These are phyloP conservation scores for Gypsophila paniculata DNA, from an alignment of 179 eudicot species.

Conservation along the genomic window DNA sequence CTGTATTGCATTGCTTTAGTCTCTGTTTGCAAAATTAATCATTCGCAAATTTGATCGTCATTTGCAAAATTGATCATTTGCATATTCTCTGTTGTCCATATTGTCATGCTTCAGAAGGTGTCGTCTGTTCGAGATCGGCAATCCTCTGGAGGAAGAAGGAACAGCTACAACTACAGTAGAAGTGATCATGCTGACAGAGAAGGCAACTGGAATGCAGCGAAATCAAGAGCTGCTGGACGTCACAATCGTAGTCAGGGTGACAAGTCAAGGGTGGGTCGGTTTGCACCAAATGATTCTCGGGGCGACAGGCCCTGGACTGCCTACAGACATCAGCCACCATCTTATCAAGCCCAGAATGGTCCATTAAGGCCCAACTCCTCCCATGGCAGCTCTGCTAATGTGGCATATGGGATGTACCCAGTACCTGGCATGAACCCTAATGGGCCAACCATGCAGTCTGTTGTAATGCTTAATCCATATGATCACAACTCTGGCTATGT, in stretches of 20 bases:
- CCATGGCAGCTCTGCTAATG: conserved; percentile 12
- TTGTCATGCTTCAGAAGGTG: conserved; percentile 48
- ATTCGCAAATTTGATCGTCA: neutral
- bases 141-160: conserved; percentile 62
- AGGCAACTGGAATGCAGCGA: conserved; percentile 62
- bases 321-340: conserved; percentile 38
- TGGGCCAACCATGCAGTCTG: conserved; percentile 49
- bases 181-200: conserved; percentile 70
- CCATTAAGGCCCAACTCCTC: conserved; percentile 40
- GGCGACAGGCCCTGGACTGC: conserved; percentile 53
- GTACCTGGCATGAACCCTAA: conserved; percentile 42
- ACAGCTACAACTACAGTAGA: conserved; percentile 55
- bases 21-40: neutral
- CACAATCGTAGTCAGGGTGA: conserved; percentile 59
- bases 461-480: conserved; percentile 66
- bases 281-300: conserved; percentile 38
- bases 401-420: conserved; percentile 58
- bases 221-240: conserved; percentile 54
- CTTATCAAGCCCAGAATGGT: conserved; percentile 59
- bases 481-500: conserved; percentile 46
- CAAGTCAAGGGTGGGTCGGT: conserved; percentile 50
- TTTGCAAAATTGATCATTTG: no score
- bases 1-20: neutral
- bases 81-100: neutral
- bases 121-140: conserved; percentile 56